Conservation (phyloP, 257 asterid genomes). For the Buddleja alternifolia region DNA sequence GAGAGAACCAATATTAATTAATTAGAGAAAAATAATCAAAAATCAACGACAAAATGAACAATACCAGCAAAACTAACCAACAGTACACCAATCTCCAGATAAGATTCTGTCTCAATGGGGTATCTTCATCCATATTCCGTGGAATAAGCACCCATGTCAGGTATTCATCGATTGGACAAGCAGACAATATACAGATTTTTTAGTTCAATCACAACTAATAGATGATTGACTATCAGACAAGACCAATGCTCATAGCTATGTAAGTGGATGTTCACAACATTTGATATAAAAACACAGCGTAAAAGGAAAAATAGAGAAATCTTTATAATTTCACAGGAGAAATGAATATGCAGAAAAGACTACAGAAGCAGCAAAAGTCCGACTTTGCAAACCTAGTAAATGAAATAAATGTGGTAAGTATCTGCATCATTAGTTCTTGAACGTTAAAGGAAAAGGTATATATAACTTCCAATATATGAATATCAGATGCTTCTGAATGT, state of each 20-base stretch:
- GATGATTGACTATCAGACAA: conserved; percentile 1
- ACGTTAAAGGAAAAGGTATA: background rate
- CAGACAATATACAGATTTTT: background rate
- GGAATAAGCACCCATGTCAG: background rate
- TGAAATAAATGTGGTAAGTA: background rate
- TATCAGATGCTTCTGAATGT: conserved; percentile 1
- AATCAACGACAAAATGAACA: conserved; percentile 2
- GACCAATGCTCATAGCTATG: background rate
- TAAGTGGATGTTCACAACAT: background rate
- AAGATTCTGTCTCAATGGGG: background rate
- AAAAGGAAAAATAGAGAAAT: conserved; percentile 1
- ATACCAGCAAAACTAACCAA: background rate
- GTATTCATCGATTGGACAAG: conserved; percentile 16
- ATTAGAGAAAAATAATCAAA: background rate
- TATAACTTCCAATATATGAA: too few species aligned
- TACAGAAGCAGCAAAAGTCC: conserved; percentile 2
- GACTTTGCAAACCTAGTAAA: background rate
- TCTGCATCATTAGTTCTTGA: conserved; percentile 1
- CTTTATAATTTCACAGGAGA: background rate
- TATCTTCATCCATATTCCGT: conserved; percentile 12
- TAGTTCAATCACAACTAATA: background rate
- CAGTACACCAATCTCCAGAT: background rate
- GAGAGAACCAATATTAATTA: background rate
- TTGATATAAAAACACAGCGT: conserved; percentile 9
- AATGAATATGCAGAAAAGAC: background rate